Base-by-base conservation (phyloP, 78 protist genomes). In the Dictyostelium brefeldianum region DNA sequence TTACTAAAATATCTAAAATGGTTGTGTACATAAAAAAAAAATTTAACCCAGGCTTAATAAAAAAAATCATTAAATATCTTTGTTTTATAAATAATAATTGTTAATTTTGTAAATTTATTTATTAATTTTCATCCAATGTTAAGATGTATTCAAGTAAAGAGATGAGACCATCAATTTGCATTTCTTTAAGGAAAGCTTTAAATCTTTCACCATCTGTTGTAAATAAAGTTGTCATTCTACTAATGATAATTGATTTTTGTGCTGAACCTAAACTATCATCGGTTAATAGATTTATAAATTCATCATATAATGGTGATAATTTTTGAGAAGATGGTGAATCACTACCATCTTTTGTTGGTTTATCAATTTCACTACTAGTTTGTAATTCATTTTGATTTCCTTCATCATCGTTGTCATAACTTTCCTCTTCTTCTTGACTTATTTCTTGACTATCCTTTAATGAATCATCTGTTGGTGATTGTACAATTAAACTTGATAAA, bases 141-240 rank as follows among this genome's bases (percentile, higher is more conserved):
- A 87, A 65, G 29, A 87, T 64, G 5, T 57, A 77, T 87, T 87
- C 93, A 10, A 87, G 31, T 20, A 87, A 56, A 47, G 93, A 87
- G 36, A 87, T 51, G 11, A 87, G 46, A 77, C 93, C 83, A 29
- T 87, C 93, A 1, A 87, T 25, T 47, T 82, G 83, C 54, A 87
- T 75, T 17, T 87, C 93, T 51, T 41, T 74, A 11, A 87, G 50
- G 69, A 87, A 87, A 9, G n/a, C 15, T 77, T 87, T 87, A 36
- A 87, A 77, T 14, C 64, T 67, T 11, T 87, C 93, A 31, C 83
- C 64, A 64, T 87, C 93, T 20, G 29, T 87, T 25, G 14, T 29
- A 43, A 87, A 87, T 22, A 74, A 22, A 75, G 50, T 77, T 22
- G 81, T 87, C 65, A 87, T 59, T 77, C 84, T 87, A 14, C 53